phyloP scores from a whole-genome alignment of 306 rosid genomes.

The Bauhinia variegata region DNA sequence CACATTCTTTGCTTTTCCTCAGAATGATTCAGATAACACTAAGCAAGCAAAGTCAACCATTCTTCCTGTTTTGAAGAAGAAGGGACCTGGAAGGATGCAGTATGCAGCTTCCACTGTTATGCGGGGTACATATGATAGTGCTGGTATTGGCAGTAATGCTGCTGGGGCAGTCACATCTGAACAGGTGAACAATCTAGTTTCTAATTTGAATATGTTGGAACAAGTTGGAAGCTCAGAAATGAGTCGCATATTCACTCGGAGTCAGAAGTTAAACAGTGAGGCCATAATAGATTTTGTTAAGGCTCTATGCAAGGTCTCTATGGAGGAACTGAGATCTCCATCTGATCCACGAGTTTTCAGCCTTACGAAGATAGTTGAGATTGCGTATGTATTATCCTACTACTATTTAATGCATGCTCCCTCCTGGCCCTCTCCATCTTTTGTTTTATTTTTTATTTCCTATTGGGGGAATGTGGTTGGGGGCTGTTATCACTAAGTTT shows the following conservation, averaged over 20 bases:
- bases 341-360: constrained; percentile 99
- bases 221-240: constrained; percentile 99
- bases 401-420: constrained; percentile 25
- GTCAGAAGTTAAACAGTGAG: constrained; percentile 97
- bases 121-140: constrained; percentile 99
- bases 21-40: constrained; percentile 78
- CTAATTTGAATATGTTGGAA: constrained; percentile 95
- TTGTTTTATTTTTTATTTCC: background rate
- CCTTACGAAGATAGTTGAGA: constrained; percentile 99
- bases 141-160: constrained; percentile 87
- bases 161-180: constrained; percentile 85
- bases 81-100: constrained; percentile 94
- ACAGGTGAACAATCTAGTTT: constrained; percentile 91
- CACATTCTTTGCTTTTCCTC: constrained; percentile 95
- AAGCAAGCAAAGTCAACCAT: constrained; percentile 82
- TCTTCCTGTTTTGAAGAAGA: constrained; percentile 91
- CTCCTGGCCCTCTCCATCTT: constrained; percentile 19
- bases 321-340: constrained; percentile 92
- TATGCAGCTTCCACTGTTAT: constrained; percentile 82
- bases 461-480: constrained; percentile 19
- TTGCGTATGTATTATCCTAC: constrained; percentile 75
- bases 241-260: constrained; percentile 94
- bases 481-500: constrained; percentile 14
- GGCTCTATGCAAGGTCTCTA: constrained; percentile 96
- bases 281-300: constrained; percentile 95